A percentile compares a stretch with the other conserved stretches of the same genome.
Conservation (phyloP, 2,329 filamentous ascomycete species). For the Nemania diffusa region DNA sequence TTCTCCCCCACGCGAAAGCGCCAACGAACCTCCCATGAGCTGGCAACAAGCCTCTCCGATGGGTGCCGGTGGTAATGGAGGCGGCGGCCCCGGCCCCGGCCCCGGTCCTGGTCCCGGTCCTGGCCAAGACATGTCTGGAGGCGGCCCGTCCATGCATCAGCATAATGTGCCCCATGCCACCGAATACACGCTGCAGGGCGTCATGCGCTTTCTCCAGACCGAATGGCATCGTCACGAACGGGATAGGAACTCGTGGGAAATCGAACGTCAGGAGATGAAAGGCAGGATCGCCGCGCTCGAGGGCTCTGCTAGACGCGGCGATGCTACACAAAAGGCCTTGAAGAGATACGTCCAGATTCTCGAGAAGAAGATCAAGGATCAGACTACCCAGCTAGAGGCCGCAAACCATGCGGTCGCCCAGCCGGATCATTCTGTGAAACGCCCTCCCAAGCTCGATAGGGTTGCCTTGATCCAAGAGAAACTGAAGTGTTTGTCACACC, state of each 20-base stretch:
- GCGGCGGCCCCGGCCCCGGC: conserved; percentile 58
- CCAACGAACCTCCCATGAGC: conserved; percentile 45
- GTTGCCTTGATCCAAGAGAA: conserved; percentile 66
- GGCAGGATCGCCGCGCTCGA: conserved; percentile 94
- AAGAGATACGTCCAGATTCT: conserved; percentile 91
- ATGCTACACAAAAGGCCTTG: conserved; percentile 87
- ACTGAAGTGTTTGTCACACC: conserved; percentile 60
- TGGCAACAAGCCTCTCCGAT: conserved; percentile 54
- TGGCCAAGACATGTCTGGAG: conserved; percentile 53
- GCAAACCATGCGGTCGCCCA: conserved; percentile 56
- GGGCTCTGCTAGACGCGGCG: conserved; percentile 85
- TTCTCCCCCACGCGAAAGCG: conserved; percentile 15
- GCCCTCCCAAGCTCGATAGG: conserved; percentile 54
- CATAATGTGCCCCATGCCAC: conserved; percentile 66
- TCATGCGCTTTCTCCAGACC: conserved; percentile 99
- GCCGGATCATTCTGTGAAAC: conserved; percentile 59
- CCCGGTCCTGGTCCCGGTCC: too few relatives aligned
- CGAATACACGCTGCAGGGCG: conserved; percentile 75
- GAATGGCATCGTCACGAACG: conserved; percentile 99
- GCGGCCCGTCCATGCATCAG: conserved; percentile 52
- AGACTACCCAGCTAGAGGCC: conserved; percentile 76
- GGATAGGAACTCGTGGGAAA: conserved; percentile 98
- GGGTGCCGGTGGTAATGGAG: conserved; percentile 53
- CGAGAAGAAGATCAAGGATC: conserved; percentile 86
- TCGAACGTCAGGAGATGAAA: conserved; percentile 99